Evolutionary conservation across 2,329 filamentous ascomycete genomes (phyloP).

Genomic region (Penicillium corylophilum): DNA sequence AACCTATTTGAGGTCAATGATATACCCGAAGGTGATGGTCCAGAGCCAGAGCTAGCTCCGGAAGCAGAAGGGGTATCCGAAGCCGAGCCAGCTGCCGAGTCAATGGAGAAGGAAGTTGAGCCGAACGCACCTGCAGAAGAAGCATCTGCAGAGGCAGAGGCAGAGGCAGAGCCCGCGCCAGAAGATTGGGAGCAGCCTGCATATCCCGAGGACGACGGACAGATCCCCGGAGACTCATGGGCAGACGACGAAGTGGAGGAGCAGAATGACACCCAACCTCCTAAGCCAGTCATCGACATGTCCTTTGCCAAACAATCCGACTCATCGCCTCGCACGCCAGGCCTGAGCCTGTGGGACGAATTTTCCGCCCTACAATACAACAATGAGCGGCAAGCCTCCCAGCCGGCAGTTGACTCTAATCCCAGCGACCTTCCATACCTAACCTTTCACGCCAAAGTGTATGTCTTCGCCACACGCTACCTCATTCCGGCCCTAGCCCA

Average conservation of each 20-base stretch:
- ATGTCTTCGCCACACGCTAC: constrained; percentile 45
- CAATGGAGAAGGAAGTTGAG: not conserved
- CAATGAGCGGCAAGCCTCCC: constrained; percentile 20
- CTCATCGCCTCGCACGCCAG: constrained; percentile 29
- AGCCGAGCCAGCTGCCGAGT: constrained; percentile 6
- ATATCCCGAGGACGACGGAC: constrained; percentile 1
- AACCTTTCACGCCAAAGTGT: constrained; percentile 45
- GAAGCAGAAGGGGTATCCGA: constrained; percentile 3
- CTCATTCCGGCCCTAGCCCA: constrained; percentile 42
- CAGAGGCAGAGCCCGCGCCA: not conserved
- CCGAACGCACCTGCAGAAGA: not conserved
- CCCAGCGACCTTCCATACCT: constrained; percentile 37
- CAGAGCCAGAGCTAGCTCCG: constrained; percentile 3
- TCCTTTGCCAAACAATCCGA: constrained; percentile 38
- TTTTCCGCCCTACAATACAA: constrained; percentile 38
- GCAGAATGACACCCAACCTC: not conserved
- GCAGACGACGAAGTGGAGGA: constrained; percentile 2
- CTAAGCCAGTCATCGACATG: constrained; percentile 33
- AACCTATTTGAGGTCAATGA: constrained; percentile 1
- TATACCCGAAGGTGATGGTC: constrained; percentile 21
- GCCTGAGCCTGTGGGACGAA: constrained; percentile 40
- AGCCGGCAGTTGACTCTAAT: constrained; percentile 8
- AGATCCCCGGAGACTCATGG: constrained; percentile 2
- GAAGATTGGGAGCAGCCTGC: constrained; percentile 3
- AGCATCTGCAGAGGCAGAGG: not conserved